A percentile compares a stretch with the other conserved stretches of the same genome.
phyloP scores from a whole-genome alignment of 768 basidiomycete species.

The Chlorophyllum brunneum region DNA sequence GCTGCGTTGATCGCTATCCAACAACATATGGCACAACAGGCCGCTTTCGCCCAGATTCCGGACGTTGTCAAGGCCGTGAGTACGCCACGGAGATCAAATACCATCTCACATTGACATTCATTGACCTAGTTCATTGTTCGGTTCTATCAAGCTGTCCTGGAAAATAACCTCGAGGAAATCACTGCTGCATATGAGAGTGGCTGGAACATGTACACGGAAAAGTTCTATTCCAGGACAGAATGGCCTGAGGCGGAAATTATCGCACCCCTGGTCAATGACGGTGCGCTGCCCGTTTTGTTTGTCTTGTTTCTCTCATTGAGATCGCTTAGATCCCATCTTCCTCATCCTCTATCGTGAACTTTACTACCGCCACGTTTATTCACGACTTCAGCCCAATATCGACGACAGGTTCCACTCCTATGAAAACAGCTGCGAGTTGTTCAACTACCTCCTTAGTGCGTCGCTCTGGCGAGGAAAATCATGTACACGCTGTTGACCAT shows the following conservation, averaged over 20 bases:
- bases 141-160: constrained; percentile 89
- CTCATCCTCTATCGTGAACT: constrained; percentile 95
- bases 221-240: constrained; percentile 90
- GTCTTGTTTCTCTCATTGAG: not conserved
- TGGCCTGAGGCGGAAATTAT: constrained; percentile 98
- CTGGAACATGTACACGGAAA: constrained; percentile 96
- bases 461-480: constrained; percentile 5
- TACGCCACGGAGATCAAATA: constrained; percentile 14
- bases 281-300: constrained; percentile 34
- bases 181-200: constrained; percentile 93
- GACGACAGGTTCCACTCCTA: constrained; percentile 98
- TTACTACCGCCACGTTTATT: constrained; percentile 95
- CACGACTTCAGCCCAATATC: constrained; percentile 89
- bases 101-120: constrained; percentile 9
- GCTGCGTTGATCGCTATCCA: constrained; percentile 68
- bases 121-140: constrained; percentile 80
- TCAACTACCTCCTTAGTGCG: constrained; percentile 94
- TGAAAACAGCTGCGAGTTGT: constrained; percentile 96
- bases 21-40: constrained; percentile 81
- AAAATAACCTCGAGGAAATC: constrained; percentile 89
- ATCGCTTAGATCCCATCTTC: constrained; percentile 78
- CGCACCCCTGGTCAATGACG: constrained; percentile 90
- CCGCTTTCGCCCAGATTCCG: constrained; percentile 78
- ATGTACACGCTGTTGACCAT: not conserved
- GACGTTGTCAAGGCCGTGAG: constrained; percentile 85